Evolutionary conservation across 2,329 filamentous ascomycete genomes (phyloP), one percentile per base, ranked within the genome.

Genomic region (Hypoxylon sp.): DNA sequence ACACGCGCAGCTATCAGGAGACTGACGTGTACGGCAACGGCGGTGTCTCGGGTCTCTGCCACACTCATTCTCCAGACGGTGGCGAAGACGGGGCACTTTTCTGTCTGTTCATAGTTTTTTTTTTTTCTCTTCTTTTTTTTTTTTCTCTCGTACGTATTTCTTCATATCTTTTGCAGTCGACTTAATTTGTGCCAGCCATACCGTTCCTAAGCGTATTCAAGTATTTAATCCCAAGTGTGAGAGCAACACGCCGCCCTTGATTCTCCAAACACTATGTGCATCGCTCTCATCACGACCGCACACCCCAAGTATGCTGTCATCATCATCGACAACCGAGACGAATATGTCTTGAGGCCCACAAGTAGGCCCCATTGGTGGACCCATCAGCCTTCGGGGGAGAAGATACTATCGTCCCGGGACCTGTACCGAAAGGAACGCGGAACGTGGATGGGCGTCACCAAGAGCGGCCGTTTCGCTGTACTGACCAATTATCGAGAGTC

Each of bases 241-340:
- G 9, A 29, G 15, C 41, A n/a, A 21, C 11, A 20, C 38, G 23
- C 3, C 35, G 45, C 8, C 9, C n/a, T 7, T 54, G 26, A 23
- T 23, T 20, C 5, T 35, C 31, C 23, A 15, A 42, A 33, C 62
- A 73, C 46, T 54, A 93, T 93, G 90, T 93, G 90, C 72, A 92
- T 93, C 75, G 87, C 86, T 45, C 79, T 93, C 41, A 78, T 91
- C 56, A 91, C 89, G 21, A 93, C 89, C 15, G 82, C 88, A 41
- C 90, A 93, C 70, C 90, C 90, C 8, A 79, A 83, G 64, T 93
- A 93, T 74, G 82, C 88, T 21, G 80, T 93, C 58, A 89, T 94
- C 67, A 77, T 91, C 58, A 79, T 92, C 70, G 86, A 92, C 76
- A 94, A 94, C 73, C 84, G 90, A 67, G 90, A 94, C 77, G 89